Evolutionary conservation across 768 basidiomycete genomes (phyloP).

Genomic region (Termitomyces sp.): DNA sequence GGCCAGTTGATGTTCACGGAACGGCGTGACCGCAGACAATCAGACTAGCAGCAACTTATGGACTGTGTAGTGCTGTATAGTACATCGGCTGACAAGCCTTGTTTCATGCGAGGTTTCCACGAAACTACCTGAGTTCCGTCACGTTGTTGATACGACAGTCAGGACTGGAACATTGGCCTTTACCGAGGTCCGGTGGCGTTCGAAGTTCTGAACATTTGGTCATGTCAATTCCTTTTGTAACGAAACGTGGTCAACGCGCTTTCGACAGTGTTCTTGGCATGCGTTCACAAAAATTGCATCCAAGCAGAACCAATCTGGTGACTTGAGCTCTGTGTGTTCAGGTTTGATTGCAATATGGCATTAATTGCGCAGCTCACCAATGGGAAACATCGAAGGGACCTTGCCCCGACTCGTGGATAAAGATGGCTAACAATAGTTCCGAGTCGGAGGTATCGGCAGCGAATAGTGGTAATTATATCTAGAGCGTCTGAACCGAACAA

Average conservation of each 20-base stretch:
- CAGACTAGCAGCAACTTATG: too few relatives aligned
- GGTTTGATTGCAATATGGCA: neutral
- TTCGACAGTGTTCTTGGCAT: neutral
- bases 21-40: neutral
- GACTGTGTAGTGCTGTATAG: too few relatives aligned
- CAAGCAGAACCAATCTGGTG: neutral
- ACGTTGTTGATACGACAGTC: neutral
- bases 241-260: neutral
- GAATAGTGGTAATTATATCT: neutral
- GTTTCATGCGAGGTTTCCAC: neutral
- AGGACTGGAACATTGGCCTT: neutral
- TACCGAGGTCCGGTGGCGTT: neutral
- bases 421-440: neutral
- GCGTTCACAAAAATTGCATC: neutral
- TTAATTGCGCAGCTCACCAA: neutral
- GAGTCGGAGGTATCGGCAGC: neutral
- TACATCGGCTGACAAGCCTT: neutral
- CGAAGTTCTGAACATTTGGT: neutral
- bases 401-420: neutral
- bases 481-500: neutral
- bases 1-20: neutral
- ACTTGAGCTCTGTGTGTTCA: neutral
- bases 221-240: neutral
- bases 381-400: neutral
- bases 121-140: neutral